A percentile compares a stretch with the other conserved stretches of the same genome.
phyloP scores from a whole-genome alignment of 768 basidiomycete genomes.

The Xerocomellus intermedius region DNA sequence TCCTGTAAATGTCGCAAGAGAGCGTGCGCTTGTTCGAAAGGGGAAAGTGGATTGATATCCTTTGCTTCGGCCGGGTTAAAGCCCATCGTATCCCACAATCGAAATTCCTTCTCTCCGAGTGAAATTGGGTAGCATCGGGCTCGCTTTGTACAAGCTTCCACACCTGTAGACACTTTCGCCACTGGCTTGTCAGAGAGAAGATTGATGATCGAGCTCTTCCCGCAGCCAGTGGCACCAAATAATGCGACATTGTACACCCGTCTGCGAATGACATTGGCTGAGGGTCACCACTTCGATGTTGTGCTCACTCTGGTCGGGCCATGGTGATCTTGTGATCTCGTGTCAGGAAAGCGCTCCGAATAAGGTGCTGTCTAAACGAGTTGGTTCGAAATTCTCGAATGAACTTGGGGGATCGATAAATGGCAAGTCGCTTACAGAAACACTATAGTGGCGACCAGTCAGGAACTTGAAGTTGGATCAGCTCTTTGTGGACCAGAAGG shows the following conservation, averaged over 20 bases:
- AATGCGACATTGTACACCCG: slow-evolving; percentile 23
- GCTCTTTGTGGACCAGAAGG: not conserved
- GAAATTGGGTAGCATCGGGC: slow-evolving; percentile 22
- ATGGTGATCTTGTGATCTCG: slow-evolving; percentile 6
- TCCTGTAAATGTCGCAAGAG: slow-evolving; percentile 34
- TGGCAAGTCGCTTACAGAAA: slow-evolving; percentile 10
- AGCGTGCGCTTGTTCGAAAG: slow-evolving; percentile 30
- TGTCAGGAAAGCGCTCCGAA: not conserved
- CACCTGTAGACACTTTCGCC: slow-evolving; percentile 31
- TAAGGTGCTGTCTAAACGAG: not conserved
- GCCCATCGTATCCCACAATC: slow-evolving; percentile 36
- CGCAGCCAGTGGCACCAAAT: slow-evolving; percentile 29
- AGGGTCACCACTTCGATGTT: not conserved
- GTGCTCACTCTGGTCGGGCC: slow-evolving; percentile 17
- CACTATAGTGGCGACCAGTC: not conserved
- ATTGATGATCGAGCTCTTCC: slow-evolving; percentile 33
- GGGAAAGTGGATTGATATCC: slow-evolving; percentile 15
- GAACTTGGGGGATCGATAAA: not conserved
- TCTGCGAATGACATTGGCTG: slow-evolving; percentile 11
- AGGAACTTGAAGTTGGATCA: not conserved
- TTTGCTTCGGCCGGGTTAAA: slow-evolving; percentile 27
- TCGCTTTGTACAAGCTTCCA: slow-evolving; percentile 35
- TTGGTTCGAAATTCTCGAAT: too few relatives aligned
- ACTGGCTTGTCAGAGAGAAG: slow-evolving; percentile 24
- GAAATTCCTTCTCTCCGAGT: slow-evolving; percentile 21